Evolutionary conservation across 495 filamentous ascomycete species (phyloP).

Genomic region (Xylaria flabelliformis): DNA sequence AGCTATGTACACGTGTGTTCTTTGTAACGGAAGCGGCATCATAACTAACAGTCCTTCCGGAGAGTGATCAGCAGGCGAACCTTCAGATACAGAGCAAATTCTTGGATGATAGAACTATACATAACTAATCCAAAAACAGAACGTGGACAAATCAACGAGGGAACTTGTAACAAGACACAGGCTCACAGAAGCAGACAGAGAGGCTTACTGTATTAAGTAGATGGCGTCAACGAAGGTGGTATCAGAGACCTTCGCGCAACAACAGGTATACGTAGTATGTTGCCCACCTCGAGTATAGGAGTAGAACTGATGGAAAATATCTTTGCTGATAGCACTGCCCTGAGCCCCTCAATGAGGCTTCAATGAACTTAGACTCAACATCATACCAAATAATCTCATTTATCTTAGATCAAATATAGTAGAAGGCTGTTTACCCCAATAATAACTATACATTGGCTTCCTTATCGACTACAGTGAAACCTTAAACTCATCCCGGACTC

Average conservation of each 20-base stretch:
- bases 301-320: background rate
- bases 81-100: background rate
- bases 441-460: background rate
- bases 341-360: background rate
- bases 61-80: background rate
- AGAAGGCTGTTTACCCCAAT: background rate
- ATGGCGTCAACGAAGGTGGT: no score
- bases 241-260: no score
- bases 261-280: no score
- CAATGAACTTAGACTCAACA: background rate
- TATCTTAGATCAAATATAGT: background rate
- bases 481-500: background rate
- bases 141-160: background rate
- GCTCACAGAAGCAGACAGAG: no score
- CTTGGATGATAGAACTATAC: background rate
- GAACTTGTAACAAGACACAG: background rate
- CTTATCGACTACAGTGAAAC: background rate
- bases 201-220: no score
- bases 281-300: no score
- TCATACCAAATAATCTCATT: background rate
- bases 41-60: background rate
- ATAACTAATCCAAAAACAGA: background rate
- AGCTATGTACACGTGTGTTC: background rate
- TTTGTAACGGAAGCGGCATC: background rate
- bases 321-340: background rate